Evolutionary conservation across 352 stramenopile species (phyloP).

Genomic region (Globisporangium spinosum): DNA sequence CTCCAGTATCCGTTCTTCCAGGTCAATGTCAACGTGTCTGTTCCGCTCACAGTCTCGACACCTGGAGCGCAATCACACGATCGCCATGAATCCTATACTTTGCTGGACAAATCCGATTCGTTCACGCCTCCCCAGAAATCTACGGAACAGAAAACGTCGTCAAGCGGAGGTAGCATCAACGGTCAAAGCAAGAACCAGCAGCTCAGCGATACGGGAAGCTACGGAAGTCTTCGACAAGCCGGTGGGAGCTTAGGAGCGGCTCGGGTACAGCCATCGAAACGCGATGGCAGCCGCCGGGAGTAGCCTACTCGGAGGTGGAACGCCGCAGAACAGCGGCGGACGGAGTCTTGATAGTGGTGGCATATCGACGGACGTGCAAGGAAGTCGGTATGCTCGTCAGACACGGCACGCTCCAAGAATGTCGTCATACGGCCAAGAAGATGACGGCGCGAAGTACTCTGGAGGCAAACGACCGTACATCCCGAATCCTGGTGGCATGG

Average conservation of each 20-base stretch:
- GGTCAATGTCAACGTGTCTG: constrained; percentile 73
- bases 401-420: constrained; percentile 74
- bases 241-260: constrained; percentile 25
- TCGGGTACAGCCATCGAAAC: constrained; percentile 54
- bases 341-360: constrained; percentile 47
- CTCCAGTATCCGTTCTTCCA: constrained; percentile 95
- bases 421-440: constrained; percentile 41
- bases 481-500: constrained; percentile 24
- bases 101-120: constrained; percentile 31
- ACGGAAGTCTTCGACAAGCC: constrained; percentile 37
- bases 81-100: constrained; percentile 24
- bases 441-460: constrained; percentile 57
- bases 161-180: constrained; percentile 41
- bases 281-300: constrained; percentile 66
- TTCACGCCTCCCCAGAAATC: constrained; percentile 69
- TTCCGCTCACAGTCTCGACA: constrained; percentile 69
- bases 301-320: constrained; percentile 56
- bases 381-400: constrained; percentile 77
- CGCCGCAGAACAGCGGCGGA: constrained; percentile 39
- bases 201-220: constrained; percentile 37
- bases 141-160: constrained; percentile 30
- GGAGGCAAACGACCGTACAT: constrained; percentile 49
- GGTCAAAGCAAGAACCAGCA: constrained; percentile 54
- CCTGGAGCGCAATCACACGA: constrained; percentile 53
- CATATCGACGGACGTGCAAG: constrained; percentile 37